A percentile compares a stretch with the other conserved stretches of the same genome.
Conservation (phyloP, 2,329 filamentous ascomycete genomes). For the Diaporthe citriasiana region DNA sequence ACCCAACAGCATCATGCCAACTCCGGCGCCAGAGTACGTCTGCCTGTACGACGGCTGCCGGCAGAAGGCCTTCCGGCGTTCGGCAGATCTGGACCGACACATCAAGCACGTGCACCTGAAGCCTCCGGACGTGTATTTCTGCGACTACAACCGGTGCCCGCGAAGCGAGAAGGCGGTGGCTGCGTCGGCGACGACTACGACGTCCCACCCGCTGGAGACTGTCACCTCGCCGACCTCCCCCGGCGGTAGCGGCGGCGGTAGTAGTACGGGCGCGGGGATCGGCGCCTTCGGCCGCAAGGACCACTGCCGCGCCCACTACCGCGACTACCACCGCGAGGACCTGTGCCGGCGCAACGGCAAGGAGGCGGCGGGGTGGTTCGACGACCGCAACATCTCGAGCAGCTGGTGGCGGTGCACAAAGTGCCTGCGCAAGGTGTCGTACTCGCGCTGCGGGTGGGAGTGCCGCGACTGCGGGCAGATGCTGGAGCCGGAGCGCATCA, state of each 20-base stretch:
- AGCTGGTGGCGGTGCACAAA: constrained; percentile 69
- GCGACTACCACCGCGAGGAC: constrained; percentile 69
- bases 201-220: background rate
- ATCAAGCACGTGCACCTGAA: constrained; percentile 63
- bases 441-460: constrained; percentile 57
- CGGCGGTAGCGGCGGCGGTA: background rate
- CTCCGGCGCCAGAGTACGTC: constrained; percentile 44
- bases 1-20: constrained; percentile 4
- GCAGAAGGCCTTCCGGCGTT: constrained; percentile 63
- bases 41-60: constrained; percentile 60
- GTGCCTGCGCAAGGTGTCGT: constrained; percentile 62
- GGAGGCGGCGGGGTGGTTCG: constrained; percentile 53
- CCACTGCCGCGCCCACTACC: constrained; percentile 70
- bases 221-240: background rate
- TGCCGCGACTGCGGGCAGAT: constrained; percentile 63
- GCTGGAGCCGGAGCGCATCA: constrained; percentile 61
- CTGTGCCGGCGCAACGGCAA: constrained; percentile 61
- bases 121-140: constrained; percentile 60
- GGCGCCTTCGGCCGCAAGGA: constrained; percentile 68
- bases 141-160: constrained; percentile 66
- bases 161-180: constrained; percentile 51
- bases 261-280: background rate
- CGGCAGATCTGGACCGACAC: constrained; percentile 69
- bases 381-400: constrained; percentile 54
- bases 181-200: background rate